Base-by-base conservation (phyloP, 2,329 filamentous ascomycete genomes). In the Phyllachora maydis region DNA sequence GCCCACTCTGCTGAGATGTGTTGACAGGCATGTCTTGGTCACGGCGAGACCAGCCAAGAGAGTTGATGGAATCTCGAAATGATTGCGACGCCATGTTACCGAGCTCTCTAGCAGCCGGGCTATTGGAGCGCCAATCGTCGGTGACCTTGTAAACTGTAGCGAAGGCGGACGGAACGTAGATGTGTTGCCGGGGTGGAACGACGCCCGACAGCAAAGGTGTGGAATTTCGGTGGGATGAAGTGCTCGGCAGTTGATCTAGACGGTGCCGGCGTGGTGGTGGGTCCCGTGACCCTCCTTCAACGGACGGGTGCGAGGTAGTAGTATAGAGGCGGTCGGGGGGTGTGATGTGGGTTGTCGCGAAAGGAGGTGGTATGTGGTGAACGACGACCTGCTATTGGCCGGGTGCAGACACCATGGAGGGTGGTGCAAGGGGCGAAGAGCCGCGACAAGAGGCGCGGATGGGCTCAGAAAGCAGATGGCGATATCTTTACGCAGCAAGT, bases 61-160 rank as follows among this genome's bases (percentile, higher is more conserved):
- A 88, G 58, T 79, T 90, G 60, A 95, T 82, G 12, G 79, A 90
- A 50, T 93, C 81, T 45, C 83, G 70, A 49, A 98, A 95, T 22
- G 79, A 78, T 35, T 70, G 59, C 35, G 82, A 85, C 30, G 83
- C 76, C 83, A 92, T 92, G 32, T 30, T 14, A 11, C 8, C 15
- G 21, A 11, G 6, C 16, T 19, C 22, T 14, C n/a, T 18, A 11
- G n/a, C 15, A 4, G 22, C 25, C 15, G 20, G 25, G 22, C 17
- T 24, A 21, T 19, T 15, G 22, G 18, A 10, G 19, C 17, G 16
- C 16, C 18, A 13, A 15, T 16, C 20, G 23, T 18, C 14, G 22
- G 12, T n/a, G n/a, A n/a, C n/a, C n/a, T n/a, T n/a, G n/a, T n/a
- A n/a, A n/a, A n/a, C n/a, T n/a, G n/a, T n/a, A n/a, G n/a, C n/a